Evolutionary conservation across 148 eudicot genomes (phyloP).

Genomic region (Amaranthus cruentus): DNA sequence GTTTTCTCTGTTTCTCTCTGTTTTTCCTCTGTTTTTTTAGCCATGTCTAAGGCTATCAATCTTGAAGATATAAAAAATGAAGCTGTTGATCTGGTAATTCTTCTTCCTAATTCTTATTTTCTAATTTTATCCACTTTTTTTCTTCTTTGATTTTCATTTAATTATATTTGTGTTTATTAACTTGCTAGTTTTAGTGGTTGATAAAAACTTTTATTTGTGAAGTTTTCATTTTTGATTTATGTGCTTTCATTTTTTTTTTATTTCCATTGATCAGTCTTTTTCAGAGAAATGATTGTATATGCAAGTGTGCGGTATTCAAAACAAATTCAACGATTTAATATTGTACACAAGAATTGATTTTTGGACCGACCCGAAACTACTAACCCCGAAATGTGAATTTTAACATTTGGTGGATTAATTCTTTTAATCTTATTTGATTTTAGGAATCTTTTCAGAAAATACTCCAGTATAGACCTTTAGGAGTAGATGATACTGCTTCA

Average conservation of each 20-base stretch:
- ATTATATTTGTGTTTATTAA: neutral
- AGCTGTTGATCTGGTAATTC: constrained; percentile 84
- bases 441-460: too few species aligned
- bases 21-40: neutral
- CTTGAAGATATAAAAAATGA: constrained; percentile 78
- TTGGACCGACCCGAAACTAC: too few species aligned
- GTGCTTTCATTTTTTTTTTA: neutral
- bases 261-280: neutral
- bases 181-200: neutral
- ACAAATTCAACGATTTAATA: too few species aligned
- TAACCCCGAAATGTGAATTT: too few species aligned
- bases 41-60: constrained; percentile 38
- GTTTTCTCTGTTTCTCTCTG: constrained; percentile 1
- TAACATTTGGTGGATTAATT: too few species aligned
- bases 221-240: neutral
- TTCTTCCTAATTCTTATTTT: neutral
- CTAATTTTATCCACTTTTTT: neutral
- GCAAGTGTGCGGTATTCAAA: too few species aligned
- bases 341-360: too few species aligned
- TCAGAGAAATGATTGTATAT: neutral
- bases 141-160: too few species aligned
- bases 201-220: neutral
- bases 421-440: too few species aligned
- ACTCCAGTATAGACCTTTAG: too few species aligned
- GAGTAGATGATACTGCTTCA: too few species aligned